Base-by-base conservation (phyloP, 306 rosid genomes). In the Vigna nakashimae region DNA sequence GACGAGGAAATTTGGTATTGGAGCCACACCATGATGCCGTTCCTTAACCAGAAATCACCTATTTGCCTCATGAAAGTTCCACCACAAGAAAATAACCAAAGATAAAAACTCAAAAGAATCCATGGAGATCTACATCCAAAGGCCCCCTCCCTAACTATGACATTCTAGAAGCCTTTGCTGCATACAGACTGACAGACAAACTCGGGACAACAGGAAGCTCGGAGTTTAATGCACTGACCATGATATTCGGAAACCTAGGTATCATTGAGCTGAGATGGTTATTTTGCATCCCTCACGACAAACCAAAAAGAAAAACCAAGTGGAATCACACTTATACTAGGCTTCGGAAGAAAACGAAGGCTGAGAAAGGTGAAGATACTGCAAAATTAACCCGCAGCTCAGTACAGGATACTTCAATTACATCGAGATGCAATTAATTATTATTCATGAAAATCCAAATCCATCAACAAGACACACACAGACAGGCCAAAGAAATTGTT, bases 11-110 rank as follows among this genome's bases (percentile, higher is more conserved):
- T 20, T 49, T 34, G 34, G 13, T 15, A 75, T 17, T 18, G 50
- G 34, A 48, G 53, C 20, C 38, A 49, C 28, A 56, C 51, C 9
- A 9, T 43, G 57, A 73, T 58, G 26, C 40, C 60, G 8, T 9
- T 46, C 69, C 78, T 57, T 58, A 28, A 45, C 43, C n/a, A 65
- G 10, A 32, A 48, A 69, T 18, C 49, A 67, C 57, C 48, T 66
- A 17, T 16, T 48, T 49, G 60, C 49, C 13, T 53, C 74, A 70
- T 48, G 36, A 69, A 76, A 51, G 60, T 51, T 69, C 36, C 66
- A 34, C 71, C 22, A 30, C 43, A 32, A 32, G 28, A 34, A 22
- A 48, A 65, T 6, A 42, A 43, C 46, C 69, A 73, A 30, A 65
- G 53, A 56, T 34, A 24, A 65, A 32, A 28, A 58, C 34, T 20